Evolutionary conservation across 2,329 filamentous ascomycete species (phyloP).

Genomic region (Tolypocladium ophioglossoides): DNA sequence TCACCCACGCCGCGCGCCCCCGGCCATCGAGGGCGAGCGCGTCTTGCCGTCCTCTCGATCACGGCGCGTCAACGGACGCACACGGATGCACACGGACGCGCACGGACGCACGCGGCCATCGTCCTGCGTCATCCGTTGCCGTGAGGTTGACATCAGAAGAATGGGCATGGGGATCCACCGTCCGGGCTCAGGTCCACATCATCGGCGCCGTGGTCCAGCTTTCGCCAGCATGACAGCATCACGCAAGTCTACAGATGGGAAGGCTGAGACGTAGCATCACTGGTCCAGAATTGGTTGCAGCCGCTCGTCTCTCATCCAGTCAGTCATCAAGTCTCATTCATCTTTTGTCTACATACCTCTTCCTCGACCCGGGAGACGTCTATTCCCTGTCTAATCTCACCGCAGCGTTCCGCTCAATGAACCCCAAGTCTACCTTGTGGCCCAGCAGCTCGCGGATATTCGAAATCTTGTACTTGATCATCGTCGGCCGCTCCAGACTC

Average conservation of each 20-base stretch:
- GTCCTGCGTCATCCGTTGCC: neutral
- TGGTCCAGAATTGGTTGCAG: no score
- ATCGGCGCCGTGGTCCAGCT: neutral
- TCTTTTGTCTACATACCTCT: neutral
- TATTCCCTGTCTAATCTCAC: conserved; percentile 82
- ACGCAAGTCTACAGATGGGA: no score
- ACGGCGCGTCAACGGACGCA: no score
- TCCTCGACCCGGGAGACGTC: neutral
- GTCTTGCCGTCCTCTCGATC: no score
- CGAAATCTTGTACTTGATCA: conserved; percentile 87
- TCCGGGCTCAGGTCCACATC: no score
- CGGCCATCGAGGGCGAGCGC: no score
- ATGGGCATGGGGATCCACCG: neutral
- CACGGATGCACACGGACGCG: no score
- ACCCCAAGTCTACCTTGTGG: conserved; percentile 89
- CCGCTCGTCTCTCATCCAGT: neutral
- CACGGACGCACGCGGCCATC: neutral
- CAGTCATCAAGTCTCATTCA: neutral
- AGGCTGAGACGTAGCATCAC: no score
- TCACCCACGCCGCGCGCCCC: no score
- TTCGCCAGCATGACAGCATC: neutral
- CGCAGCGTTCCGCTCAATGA: conserved; percentile 85
- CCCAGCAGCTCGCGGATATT: conserved; percentile 90
- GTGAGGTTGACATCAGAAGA: neutral
- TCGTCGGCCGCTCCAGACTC: conserved; percentile 85